Percentiles rank a stretch among this genome's conserved stretches.
These are phyloP conservation scores for Neurospora sp. DNA, from an alignment of 495 filamentous ascomycete species.

Conservation along the genomic window DNA sequence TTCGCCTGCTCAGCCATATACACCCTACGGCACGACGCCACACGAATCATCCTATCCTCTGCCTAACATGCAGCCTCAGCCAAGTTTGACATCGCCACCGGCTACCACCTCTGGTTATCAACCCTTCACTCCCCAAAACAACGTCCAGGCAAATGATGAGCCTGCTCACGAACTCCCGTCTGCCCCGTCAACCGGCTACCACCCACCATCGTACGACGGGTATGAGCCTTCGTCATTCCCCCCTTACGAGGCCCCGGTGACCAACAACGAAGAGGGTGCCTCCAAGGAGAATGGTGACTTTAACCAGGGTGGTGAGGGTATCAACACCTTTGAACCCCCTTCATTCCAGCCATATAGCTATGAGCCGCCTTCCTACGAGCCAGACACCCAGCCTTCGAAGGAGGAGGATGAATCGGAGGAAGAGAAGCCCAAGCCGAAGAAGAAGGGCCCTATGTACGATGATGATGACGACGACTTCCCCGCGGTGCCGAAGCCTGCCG, in stretches of 20 bases:
- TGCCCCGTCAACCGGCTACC: slow-evolving; percentile 21
- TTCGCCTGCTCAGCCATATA: slow-evolving; percentile 11
- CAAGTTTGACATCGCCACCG: slow-evolving; percentile 1
- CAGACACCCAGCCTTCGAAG: slow-evolving; percentile 33
- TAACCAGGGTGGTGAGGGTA: slow-evolving; percentile 8
- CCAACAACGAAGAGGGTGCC: slow-evolving; percentile 17
- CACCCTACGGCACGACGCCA: neutral
- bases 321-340: slow-evolving; percentile 38
- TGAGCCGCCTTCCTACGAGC: slow-evolving; percentile 47
- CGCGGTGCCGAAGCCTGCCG: slow-evolving; percentile 18
- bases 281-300: neutral
- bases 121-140: slow-evolving; percentile 4
- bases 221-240: slow-evolving; percentile 30
- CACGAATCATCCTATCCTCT: neutral
- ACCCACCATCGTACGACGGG: slow-evolving; percentile 32
- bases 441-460: slow-evolving; percentile 72
- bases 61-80: neutral
- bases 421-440: slow-evolving; percentile 47
- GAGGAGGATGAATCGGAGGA: slow-evolving; percentile 32
- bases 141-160: neutral
- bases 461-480: slow-evolving; percentile 56
- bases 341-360: slow-evolving; percentile 41
- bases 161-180: slow-evolving; percentile 7
- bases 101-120: slow-evolving; percentile 16
- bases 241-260: slow-evolving; percentile 19